Conservation (phyloP, 2,329 filamentous ascomycete genomes). For the Coniella vitis region DNA sequence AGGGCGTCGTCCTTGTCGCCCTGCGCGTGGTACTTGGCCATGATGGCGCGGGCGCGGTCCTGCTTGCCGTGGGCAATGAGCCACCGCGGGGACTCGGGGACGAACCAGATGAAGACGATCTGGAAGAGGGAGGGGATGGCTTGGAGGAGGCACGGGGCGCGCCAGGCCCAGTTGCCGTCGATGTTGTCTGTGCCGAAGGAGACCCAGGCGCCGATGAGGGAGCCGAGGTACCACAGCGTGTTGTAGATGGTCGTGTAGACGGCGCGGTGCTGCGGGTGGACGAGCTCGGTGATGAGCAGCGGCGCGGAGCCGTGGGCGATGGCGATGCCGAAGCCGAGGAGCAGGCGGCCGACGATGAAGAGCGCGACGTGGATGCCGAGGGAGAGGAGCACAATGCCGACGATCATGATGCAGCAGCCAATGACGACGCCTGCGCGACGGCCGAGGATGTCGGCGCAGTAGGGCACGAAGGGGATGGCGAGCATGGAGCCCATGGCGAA, state of each 20-base stretch:
- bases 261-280: slow-evolving; percentile 30
- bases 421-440: slow-evolving; percentile 38
- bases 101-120: slow-evolving; percentile 57
- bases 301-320: slow-evolving; percentile 19
- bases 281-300: slow-evolving; percentile 28
- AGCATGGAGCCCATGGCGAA: slow-evolving; percentile 39
- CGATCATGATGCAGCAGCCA: slow-evolving; percentile 34
- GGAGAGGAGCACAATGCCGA: slow-evolving; percentile 33
- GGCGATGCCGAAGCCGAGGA: slow-evolving; percentile 28
- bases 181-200: slow-evolving; percentile 20
- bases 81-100: slow-evolving; percentile 63
- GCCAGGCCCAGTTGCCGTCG: slow-evolving; percentile 10
- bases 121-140: slow-evolving; percentile 42
- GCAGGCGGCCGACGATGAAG: slow-evolving; percentile 33
- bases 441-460: slow-evolving; percentile 37
- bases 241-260: slow-evolving; percentile 27
- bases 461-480: slow-evolving; percentile 38
- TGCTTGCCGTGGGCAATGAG: slow-evolving; percentile 54
- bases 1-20: slow-evolving; percentile 31
- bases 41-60: slow-evolving; percentile 14
- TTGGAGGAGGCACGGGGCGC: slow-evolving; percentile 13
- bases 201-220: slow-evolving; percentile 21
- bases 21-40: slow-evolving; percentile 29
- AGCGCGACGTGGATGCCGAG: slow-evolving; percentile 30
- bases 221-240: slow-evolving; percentile 24